Evolutionary conservation across 2,329 filamentous ascomycete species (phyloP).

Genomic region (Xylaria sp.): DNA sequence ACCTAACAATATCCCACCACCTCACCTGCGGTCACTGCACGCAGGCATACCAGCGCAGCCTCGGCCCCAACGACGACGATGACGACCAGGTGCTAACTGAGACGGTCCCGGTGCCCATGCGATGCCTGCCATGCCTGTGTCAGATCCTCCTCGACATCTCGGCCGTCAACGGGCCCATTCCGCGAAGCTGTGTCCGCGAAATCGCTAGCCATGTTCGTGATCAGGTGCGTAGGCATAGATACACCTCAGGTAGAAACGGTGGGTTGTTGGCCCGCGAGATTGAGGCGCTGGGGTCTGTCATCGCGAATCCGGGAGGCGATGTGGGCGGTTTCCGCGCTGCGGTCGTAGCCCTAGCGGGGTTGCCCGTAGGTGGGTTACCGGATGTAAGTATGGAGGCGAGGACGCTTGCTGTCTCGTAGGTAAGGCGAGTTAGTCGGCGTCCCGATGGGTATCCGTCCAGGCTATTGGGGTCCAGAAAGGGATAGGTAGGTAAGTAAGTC

Average conservation of each 20-base stretch:
- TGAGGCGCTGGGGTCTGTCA: neutral
- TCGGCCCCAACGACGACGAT: slow-evolving; percentile 8
- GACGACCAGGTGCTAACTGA: slow-evolving; percentile 6
- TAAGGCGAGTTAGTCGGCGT: neutral
- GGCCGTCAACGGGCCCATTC: neutral
- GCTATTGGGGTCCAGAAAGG: too few relatives aligned
- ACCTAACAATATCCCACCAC: slow-evolving; percentile 14
- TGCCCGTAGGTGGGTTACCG: neutral
- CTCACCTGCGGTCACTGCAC: slow-evolving; percentile 22
- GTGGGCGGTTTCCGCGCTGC: neutral
- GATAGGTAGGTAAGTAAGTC: neutral
- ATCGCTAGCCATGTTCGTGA: neutral
- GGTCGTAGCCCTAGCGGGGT: slow-evolving; percentile 1
- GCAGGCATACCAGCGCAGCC: neutral
- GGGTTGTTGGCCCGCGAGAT: neutral
- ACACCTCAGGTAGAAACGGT: too few relatives aligned
- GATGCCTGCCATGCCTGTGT: slow-evolving; percentile 19
- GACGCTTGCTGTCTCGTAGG: too few relatives aligned
- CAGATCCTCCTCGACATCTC: neutral
- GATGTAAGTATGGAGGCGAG: neutral
- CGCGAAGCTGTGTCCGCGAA: slow-evolving; percentile 1
- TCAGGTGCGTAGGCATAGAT: neutral
- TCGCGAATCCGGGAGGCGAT: neutral
- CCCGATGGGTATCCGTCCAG: too few relatives aligned
- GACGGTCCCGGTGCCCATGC: slow-evolving; percentile 7